Evolutionary conservation across 1,284 basidiomycete genomes (phyloP).

Genomic region (Puccinia hordei): DNA sequence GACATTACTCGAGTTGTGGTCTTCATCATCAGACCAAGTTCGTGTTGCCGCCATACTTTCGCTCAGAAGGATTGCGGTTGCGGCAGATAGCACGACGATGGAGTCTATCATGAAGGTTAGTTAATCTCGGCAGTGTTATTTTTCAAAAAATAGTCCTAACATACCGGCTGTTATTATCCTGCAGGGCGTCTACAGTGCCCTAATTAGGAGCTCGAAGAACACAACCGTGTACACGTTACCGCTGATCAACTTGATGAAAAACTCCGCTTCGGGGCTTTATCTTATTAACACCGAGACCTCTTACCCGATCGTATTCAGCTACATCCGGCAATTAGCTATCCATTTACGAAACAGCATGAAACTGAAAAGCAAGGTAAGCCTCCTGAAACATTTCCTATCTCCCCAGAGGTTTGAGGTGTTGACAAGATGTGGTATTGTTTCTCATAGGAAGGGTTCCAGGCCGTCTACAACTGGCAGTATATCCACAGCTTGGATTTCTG

Average conservation of each 20-base stretch:
- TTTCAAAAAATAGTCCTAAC: background rate
- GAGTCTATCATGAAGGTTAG: constrained; percentile 83
- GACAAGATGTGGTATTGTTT: background rate
- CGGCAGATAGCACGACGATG: constrained; percentile 77
- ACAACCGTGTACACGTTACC: constrained; percentile 85
- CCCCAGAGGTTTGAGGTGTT: constrained; percentile 46
- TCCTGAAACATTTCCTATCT: constrained; percentile 47
- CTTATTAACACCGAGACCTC: constrained; percentile 71
- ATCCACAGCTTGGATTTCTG: constrained; percentile 96
- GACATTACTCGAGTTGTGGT: constrained; percentile 79
- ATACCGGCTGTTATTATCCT: background rate
- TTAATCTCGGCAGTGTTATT: constrained; percentile 5
- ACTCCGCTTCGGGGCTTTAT: constrained; percentile 90
- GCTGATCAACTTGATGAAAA: constrained; percentile 97
- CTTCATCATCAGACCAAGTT: constrained; percentile 74
- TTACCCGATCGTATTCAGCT: constrained; percentile 95
- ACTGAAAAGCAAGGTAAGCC: constrained; percentile 73
- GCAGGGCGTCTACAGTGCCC: constrained; percentile 79
- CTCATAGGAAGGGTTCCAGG: constrained; percentile 76
- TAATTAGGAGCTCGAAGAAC: constrained; percentile 78
- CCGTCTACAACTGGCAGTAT: constrained; percentile 98
- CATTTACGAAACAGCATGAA: constrained; percentile 89
- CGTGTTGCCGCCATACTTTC: constrained; percentile 87
- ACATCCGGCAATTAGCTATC: constrained; percentile 93
- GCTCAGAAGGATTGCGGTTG: constrained; percentile 76